These are phyloP conservation scores for Flaveria linearis DNA, from an alignment of 129 eudicot species.

Conservation along the genomic window DNA sequence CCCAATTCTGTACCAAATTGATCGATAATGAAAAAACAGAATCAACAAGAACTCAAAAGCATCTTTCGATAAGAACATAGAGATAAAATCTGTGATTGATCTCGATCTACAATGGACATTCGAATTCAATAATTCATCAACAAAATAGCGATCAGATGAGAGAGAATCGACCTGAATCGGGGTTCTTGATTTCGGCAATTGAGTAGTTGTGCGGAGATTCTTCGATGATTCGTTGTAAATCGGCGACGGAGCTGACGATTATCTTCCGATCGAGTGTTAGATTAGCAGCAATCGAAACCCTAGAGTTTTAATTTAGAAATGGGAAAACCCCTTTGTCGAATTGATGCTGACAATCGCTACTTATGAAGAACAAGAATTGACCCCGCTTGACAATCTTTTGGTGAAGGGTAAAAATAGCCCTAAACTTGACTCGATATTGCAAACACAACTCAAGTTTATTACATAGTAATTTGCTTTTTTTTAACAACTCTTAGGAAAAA, in stretches of 20 bases:
- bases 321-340: constrained; percentile 32
- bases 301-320: constrained; percentile 37
- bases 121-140: constrained; percentile 20
- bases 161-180: constrained; percentile 40
- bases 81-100: background rate
- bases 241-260: background rate
- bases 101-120: constrained; percentile 18
- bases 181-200: constrained; percentile 30
- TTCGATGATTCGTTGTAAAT: constrained; percentile 18
- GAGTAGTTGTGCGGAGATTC: constrained; percentile 17
- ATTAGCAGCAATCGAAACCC: constrained; percentile 33
- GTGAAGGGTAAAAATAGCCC: constrained; percentile 17
- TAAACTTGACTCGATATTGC: constrained; percentile 18
- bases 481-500: too few relatives aligned
- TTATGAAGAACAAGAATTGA: constrained; percentile 36
- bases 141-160: constrained; percentile 22
- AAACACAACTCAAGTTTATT: background rate
- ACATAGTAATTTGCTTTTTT: too few relatives aligned
- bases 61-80: constrained; percentile 14
- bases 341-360: constrained; percentile 16
- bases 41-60: constrained; percentile 9
- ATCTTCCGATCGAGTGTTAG: constrained; percentile 27
- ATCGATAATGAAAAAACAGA: constrained; percentile 12
- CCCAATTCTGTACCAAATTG: constrained; percentile 21
- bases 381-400: constrained; percentile 33